Base-by-base conservation (phyloP, 345 rosid genomes). In the Xanthoceras sorbifolium region DNA sequence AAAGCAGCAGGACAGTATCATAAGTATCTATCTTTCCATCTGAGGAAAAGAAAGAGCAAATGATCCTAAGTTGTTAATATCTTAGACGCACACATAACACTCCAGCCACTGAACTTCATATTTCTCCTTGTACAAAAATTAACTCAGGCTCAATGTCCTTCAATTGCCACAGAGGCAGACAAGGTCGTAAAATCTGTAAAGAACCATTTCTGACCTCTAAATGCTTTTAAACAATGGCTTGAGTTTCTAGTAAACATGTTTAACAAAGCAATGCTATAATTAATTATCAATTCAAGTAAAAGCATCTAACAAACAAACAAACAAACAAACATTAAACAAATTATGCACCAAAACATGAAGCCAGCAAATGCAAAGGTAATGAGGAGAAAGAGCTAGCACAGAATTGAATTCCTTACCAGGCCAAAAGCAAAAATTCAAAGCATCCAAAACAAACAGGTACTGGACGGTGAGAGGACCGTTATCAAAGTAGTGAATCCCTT, bases 361-460 rank as follows among this genome's bases (percentile, higher is more conserved):
- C 0, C n/a, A n/a, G n/a, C n/a, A n/a, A n/a, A n/a, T n/a, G n/a
- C n/a, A n/a, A n/a, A n/a, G n/a, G n/a, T n/a, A n/a, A n/a, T n/a
- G n/a, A n/a, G n/a, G n/a, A 22, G 32, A 68, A 32, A 42, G 6
- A 32, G 46, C 14, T n/a, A 42, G 46, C 46, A 3, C 9, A 42
- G 15, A 42, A 10, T 42, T 42, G 46, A 42, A 42, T 42, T 42
- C 46, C 3, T 28, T 74, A 92, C 94, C 97, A 44, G 97, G 94
- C 97, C 97, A 90, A 63, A 92, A 92, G 76, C 97, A 92, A 75
- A 92, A 92, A 84, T 90, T 92, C 76, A 92, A 48, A 70, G 97
- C 86, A 80, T 92, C 97, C 82, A 92, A 76, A 67, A 90, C 97
- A 52, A 92, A 84, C n/a, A 92, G 90, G 76, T 92, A 92, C 84